Evolutionary conservation across 768 basidiomycete genomes (phyloP).

Genomic region (Tubosaeta sp.): DNA sequence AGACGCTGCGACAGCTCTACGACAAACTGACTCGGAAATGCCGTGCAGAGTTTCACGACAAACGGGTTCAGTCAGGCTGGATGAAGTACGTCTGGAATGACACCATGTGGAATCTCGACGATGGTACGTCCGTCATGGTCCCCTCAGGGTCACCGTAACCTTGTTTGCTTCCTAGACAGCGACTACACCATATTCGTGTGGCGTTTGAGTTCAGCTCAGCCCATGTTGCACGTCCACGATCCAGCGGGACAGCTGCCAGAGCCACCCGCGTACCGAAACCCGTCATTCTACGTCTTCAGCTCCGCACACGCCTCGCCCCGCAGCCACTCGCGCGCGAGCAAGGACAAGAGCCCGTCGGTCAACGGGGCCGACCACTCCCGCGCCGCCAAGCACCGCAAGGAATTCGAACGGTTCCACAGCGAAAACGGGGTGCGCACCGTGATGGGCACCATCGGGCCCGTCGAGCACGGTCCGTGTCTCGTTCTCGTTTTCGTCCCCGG

Average conservation of each 20-base stretch:
- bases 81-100: slow-evolving; percentile 83
- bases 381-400: slow-evolving; percentile 62
- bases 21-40: slow-evolving; percentile 70
- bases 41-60: slow-evolving; percentile 51
- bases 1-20: slow-evolving; percentile 57
- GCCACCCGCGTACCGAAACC: slow-evolving; percentile 62
- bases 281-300: slow-evolving; percentile 65
- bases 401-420: slow-evolving; percentile 81
- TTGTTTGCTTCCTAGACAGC: slow-evolving; percentile 46
- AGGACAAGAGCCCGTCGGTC: slow-evolving; percentile 37
- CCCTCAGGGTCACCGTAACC: neutral
- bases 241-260: slow-evolving; percentile 55
- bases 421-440: slow-evolving; percentile 95
- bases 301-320: slow-evolving; percentile 22
- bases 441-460: slow-evolving; percentile 86
- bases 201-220: slow-evolving; percentile 38
- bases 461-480: slow-evolving; percentile 61
- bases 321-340: slow-evolving; percentile 33
- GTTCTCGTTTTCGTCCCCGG: neutral
- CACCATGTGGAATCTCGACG: slow-evolving; percentile 82
- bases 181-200: slow-evolving; percentile 87
- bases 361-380: slow-evolving; percentile 35
- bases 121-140: slow-evolving; percentile 49
- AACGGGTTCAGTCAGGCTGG: slow-evolving; percentile 72
- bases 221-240: slow-evolving; percentile 59